A percentile compares a stretch with the other conserved stretches of the same genome.
Evolutionary conservation across 2,329 filamentous ascomycete genomes (phyloP).

Genomic region (Cryphonectria radicalis): DNA sequence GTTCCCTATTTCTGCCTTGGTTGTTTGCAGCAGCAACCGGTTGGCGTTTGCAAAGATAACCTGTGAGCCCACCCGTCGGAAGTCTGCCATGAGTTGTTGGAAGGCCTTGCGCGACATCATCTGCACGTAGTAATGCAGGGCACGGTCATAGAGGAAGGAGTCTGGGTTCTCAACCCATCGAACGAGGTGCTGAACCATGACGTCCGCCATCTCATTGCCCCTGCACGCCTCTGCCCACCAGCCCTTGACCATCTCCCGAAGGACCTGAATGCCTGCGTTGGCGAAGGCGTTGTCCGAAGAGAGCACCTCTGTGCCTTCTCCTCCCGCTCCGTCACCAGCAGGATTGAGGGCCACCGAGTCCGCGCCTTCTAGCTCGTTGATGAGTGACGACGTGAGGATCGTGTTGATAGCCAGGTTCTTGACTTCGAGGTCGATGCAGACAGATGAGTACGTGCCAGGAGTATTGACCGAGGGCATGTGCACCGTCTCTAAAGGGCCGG

Average conservation of each 20-base stretch:
- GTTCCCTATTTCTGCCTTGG: constrained; percentile 94
- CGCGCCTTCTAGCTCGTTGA: constrained; percentile 92
- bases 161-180: constrained; percentile 95
- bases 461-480: constrained; percentile 94
- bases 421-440: constrained; percentile 93
- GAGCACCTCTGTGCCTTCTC: constrained; percentile 70
- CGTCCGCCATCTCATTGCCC: constrained; percentile 91
- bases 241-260: constrained; percentile 96
- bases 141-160: constrained; percentile 93
- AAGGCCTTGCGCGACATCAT: constrained; percentile 98
- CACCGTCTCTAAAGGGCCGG: constrained; percentile 80
- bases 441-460: constrained; percentile 90
- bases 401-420: constrained; percentile 98
- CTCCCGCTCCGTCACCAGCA: constrained; percentile 63
- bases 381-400: constrained; percentile 91
- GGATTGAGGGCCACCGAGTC: constrained; percentile 88
- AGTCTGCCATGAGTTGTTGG: constrained; percentile 95
- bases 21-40: constrained; percentile 88
- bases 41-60: constrained; percentile 94
- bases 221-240: constrained; percentile 97
- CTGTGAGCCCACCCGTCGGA: constrained; percentile 91
- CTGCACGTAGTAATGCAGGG: constrained; percentile 95
- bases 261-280: constrained; percentile 84
- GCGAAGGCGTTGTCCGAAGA: constrained; percentile 90
- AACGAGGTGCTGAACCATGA: constrained; percentile 95